These are phyloP conservation scores for Alternaria tenuissima DNA, from an alignment of 2,329 filamentous ascomycete species.

Conservation along the genomic window DNA sequence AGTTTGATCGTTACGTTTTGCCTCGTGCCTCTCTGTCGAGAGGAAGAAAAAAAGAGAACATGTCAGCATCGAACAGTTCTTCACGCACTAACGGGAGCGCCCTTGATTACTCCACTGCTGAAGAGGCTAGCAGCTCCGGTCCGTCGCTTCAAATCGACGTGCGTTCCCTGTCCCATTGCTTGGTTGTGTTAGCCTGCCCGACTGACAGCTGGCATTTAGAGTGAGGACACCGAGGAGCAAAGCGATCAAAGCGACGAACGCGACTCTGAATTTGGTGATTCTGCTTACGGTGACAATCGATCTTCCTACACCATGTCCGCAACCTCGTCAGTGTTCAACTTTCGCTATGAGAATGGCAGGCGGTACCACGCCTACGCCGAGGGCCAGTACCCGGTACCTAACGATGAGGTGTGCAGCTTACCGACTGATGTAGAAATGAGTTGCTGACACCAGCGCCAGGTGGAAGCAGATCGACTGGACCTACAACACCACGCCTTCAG, in stretches of 20 bases:
- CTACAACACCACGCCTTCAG: conserved; percentile 47
- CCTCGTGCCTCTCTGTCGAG: neutral
- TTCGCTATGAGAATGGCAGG: conserved; percentile 41
- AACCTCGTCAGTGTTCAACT: conserved; percentile 42
- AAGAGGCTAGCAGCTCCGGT: conserved; percentile 34
- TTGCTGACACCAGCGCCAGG: conserved; percentile 24
- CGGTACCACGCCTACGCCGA: conserved; percentile 45
- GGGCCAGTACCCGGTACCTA: conserved; percentile 43
- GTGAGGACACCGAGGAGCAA: conserved; percentile 16
- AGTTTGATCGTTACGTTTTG: neutral
- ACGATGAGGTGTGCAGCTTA: conserved; percentile 39
- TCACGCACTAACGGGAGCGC: conserved; percentile 4
- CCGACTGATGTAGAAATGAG: neutral
- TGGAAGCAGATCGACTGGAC: conserved; percentile 41
- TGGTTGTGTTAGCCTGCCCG: conserved; percentile 11
- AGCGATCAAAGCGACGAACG: conserved; percentile 39
- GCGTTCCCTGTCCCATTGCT: conserved; percentile 16
- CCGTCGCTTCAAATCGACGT: conserved; percentile 42
- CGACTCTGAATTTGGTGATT: conserved; percentile 40
- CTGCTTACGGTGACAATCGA: conserved; percentile 11
- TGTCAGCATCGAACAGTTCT: conserved; percentile 7
- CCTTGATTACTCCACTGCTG: conserved; percentile 9
- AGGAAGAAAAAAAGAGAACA: neutral
- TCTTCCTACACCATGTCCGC: conserved; percentile 41
- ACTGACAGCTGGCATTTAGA: conserved; percentile 21